Evolutionary conservation across 225 moss, liverwort and hornwort genomes (phyloP).

Genomic region (Asterella californica): DNA sequence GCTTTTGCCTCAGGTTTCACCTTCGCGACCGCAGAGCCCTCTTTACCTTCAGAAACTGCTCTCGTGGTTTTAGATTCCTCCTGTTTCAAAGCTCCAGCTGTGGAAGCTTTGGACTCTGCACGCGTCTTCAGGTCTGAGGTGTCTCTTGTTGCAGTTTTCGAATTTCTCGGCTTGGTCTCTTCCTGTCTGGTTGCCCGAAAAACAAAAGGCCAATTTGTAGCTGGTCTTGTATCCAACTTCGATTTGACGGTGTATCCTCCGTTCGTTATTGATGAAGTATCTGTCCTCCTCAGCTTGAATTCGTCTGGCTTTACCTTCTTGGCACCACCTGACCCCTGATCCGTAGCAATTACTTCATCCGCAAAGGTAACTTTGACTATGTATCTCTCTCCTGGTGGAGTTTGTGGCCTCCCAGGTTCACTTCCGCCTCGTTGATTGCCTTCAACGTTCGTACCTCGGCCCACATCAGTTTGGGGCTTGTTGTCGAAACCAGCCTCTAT

Average conservation of each 20-base stretch:
- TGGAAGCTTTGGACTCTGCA: constrained; percentile 6
- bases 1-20: background rate
- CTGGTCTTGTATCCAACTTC: background rate
- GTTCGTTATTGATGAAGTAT: background rate
- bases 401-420: background rate
- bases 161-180: background rate
- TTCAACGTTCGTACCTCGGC: background rate
- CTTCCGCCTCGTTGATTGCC: background rate
- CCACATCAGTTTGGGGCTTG: background rate
- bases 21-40: background rate
- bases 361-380: constrained; percentile 10
- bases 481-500: background rate
- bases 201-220: background rate
- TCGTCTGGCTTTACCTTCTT: constrained; percentile 5
- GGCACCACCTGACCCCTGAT: background rate
- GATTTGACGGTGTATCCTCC: background rate
- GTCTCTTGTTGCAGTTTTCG: background rate
- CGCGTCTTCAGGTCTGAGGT: background rate
- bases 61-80: background rate
- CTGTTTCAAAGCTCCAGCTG: background rate
- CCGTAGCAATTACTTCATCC: background rate
- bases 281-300: background rate
- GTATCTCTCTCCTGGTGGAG: background rate
- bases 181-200: background rate
- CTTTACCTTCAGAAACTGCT: background rate